Evolutionary conservation across 1,139 yeast species (phyloP).

Genomic region (Lipomyces yarrowii): DNA sequence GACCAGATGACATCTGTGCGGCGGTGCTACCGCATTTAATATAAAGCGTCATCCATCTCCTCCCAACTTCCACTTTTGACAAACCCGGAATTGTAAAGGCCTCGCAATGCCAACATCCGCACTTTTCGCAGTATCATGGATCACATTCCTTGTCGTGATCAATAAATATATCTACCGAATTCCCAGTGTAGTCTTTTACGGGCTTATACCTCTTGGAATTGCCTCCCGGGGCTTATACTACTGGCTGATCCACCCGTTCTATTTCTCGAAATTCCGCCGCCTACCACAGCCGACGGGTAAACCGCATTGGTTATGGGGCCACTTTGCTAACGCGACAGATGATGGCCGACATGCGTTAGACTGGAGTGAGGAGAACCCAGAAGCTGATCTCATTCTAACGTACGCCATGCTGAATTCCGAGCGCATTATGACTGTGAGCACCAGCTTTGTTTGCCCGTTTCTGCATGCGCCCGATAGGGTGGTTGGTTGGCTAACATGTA

Average conservation of each 20-base stretch:
- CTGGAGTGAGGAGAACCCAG: conserved; percentile 17
- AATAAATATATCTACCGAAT: conserved; percentile 4
- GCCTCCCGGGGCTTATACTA: conserved; percentile 8
- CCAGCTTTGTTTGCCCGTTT: too few relatives aligned
- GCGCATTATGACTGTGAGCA: conserved; percentile 20
- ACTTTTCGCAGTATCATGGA: background rate
- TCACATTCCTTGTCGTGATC: background rate
- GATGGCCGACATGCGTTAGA: conserved; percentile 19
- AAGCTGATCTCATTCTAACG: conserved; percentile 23
- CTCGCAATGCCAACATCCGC: background rate
- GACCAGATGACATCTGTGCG: too few relatives aligned
- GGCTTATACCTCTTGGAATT: conserved; percentile 7
- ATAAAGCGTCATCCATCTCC: too few relatives aligned
- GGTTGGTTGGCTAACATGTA: background rate
- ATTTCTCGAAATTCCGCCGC: conserved; percentile 26
- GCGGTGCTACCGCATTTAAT: too few relatives aligned
- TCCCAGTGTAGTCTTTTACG: conserved; percentile 1
- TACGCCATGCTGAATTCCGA: conserved; percentile 24
- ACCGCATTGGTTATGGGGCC: conserved; percentile 29
- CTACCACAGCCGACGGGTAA: conserved; percentile 18
- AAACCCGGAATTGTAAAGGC: background rate
- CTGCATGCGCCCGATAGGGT: background rate
- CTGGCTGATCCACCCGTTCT: conserved; percentile 25
- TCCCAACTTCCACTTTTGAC: too few relatives aligned
- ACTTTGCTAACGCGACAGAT: conserved; percentile 14